Conservation (phyloP, 2,329 filamentous ascomycete species). For the Aureobasidium sp. region DNA sequence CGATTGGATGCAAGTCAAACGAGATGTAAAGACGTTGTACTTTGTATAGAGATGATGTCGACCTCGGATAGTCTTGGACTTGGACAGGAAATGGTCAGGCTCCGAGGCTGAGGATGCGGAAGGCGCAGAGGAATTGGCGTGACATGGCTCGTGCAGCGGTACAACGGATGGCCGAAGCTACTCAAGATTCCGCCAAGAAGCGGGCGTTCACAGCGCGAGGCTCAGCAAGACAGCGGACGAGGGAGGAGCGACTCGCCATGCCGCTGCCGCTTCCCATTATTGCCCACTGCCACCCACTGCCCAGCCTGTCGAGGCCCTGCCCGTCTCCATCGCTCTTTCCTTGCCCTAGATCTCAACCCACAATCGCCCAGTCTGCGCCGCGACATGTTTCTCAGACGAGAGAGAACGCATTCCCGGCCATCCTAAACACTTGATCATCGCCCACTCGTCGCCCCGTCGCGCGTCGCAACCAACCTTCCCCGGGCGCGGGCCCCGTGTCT, state of each 20-base stretch:
- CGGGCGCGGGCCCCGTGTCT: background rate
- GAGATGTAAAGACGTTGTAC: too few species aligned
- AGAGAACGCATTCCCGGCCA: constrained; percentile 1
- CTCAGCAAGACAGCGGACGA: background rate
- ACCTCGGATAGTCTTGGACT: background rate
- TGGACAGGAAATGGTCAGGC: background rate
- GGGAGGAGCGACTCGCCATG: constrained; percentile 8
- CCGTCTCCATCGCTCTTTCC: background rate
- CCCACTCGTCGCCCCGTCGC: background rate
- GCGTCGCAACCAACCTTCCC: background rate
- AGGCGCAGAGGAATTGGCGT: background rate
- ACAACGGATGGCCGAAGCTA: background rate
- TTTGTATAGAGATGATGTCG: background rate
- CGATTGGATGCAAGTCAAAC: too few species aligned
- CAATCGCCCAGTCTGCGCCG: background rate
- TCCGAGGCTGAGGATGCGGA: background rate
- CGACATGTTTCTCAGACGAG: constrained; percentile 10
- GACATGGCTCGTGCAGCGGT: background rate
- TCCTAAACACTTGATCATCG: background rate
- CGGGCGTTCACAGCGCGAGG: background rate
- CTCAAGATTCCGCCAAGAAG: background rate
- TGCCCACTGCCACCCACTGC: constrained; percentile 5
- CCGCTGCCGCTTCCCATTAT: background rate
- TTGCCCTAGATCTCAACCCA: background rate
- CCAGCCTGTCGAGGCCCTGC: background rate